Evolutionary conservation across 2,329 filamentous ascomycete genomes (phyloP).

Genomic region (Alternaria postmessia): DNA sequence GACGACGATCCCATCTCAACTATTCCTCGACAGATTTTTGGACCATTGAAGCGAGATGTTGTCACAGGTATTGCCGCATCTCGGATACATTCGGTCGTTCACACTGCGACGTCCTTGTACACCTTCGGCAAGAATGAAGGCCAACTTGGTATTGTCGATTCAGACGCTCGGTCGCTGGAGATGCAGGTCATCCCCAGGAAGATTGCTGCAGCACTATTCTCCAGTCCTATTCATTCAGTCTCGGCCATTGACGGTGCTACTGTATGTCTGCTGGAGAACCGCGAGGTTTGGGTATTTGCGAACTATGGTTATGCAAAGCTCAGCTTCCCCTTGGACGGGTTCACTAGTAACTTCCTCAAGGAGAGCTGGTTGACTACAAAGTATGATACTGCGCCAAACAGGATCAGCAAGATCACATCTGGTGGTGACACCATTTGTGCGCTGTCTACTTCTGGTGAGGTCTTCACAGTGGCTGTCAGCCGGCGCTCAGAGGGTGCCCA

Average conservation of each 20-base stretch:
- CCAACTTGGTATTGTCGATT: conserved; percentile 92
- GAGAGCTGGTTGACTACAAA: conserved; percentile 71
- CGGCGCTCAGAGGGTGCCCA: conserved; percentile 69
- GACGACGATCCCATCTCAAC: conserved; percentile 87
- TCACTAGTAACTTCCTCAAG: conserved; percentile 73
- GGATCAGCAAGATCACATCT: conserved; percentile 78
- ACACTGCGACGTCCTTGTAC: conserved; percentile 81
- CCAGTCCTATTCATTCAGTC: conserved; percentile 75
- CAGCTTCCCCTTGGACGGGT: conserved; percentile 79
- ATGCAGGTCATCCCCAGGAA: conserved; percentile 83
- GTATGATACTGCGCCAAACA: conserved; percentile 70
- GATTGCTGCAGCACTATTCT: conserved; percentile 85
- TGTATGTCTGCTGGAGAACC: conserved; percentile 81
- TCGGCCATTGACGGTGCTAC: conserved; percentile 92
- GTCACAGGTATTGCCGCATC: conserved; percentile 88
- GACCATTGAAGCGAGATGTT: conserved; percentile 84
- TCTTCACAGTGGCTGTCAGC: conserved; percentile 84
- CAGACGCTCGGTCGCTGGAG: conserved; percentile 89
- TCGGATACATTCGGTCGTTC: conserved; percentile 87
- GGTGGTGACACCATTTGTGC: conserved; percentile 93
- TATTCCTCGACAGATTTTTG: conserved; percentile 87
- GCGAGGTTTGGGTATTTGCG: conserved; percentile 91
- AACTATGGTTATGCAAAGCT: conserved; percentile 96
- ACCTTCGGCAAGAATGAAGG: conserved; percentile 97
- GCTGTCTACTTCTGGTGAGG: conserved; percentile 81